A percentile compares a stretch with the other conserved stretches of the same genome.
Evolutionary conservation across 2,329 filamentous ascomycete species (phyloP).

Genomic region (Didymella keratinophila): DNA sequence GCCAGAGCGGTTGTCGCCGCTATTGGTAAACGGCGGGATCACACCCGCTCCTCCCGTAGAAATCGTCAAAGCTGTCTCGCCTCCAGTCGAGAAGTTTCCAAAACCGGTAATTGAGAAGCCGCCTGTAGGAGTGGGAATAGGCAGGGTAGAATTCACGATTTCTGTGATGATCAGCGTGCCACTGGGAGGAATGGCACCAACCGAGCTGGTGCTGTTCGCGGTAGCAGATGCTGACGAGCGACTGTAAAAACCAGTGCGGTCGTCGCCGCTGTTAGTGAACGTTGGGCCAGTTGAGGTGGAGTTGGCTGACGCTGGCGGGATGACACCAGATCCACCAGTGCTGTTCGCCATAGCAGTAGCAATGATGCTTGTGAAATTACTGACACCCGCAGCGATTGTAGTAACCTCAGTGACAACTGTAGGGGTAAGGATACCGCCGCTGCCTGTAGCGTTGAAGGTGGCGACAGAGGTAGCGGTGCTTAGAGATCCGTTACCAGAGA

Average conservation of each 20-base stretch:
- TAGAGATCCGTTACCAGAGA: slow-evolving; percentile 9
- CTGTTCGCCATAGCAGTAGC: background rate
- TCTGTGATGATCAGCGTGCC: slow-evolving; percentile 1
- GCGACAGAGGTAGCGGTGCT: slow-evolving; percentile 8
- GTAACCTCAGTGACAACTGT: slow-evolving; percentile 16
- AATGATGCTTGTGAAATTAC: slow-evolving; percentile 13
- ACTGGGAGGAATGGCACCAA: background rate
- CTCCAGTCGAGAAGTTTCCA: slow-evolving; percentile 18
- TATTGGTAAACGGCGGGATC: slow-evolving; percentile 1
- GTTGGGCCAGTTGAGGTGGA: background rate
- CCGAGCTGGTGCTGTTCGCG: slow-evolving; percentile 1
- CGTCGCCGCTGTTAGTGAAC: background rate
- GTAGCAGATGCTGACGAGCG: slow-evolving; percentile 6
- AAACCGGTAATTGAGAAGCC: slow-evolving; percentile 13
- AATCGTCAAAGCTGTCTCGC: slow-evolving; percentile 4
- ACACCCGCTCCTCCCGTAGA: slow-evolving; percentile 4
- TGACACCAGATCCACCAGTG: slow-evolving; percentile 23
- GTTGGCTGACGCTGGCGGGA: slow-evolving; percentile 14
- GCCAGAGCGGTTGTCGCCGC: background rate
- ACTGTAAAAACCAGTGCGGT: background rate
- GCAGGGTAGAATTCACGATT: slow-evolving; percentile 7
- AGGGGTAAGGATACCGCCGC: slow-evolving; percentile 15
- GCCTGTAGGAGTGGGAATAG: slow-evolving; percentile 1
- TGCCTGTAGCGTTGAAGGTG: slow-evolving; percentile 17
- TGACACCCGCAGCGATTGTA: slow-evolving; percentile 8